Percentiles rank a stretch among this genome's conserved stretches.
phyloP scores from a whole-genome alignment of 148 eudicot genomes.

The Persicaria tinctoria region DNA sequence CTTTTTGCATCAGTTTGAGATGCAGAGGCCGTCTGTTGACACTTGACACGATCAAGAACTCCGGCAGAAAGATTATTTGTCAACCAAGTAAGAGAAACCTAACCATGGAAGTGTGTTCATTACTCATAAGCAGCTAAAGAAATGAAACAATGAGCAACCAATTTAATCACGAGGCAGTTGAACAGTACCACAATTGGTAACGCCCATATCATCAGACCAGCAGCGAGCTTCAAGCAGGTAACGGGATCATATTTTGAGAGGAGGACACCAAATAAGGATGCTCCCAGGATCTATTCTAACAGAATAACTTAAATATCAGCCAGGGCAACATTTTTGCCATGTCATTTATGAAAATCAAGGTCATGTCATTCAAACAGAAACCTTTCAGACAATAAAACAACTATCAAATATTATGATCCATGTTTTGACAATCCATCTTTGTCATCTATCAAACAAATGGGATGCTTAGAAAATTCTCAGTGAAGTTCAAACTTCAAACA shows the following conservation, averaged over 20 bases:
- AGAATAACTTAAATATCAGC: neutral
- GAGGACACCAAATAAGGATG: conserved; percentile 77
- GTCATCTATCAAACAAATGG: neutral
- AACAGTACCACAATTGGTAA: conserved; percentile 64
- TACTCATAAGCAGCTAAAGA: neutral
- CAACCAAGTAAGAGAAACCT: conserved; percentile 74
- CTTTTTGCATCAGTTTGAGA: conserved; percentile 28
- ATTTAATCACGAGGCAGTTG: neutral
- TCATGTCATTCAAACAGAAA: neutral
- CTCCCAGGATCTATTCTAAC: conserved; percentile 70
- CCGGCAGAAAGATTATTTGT: conserved; percentile 80
- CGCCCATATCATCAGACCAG: conserved; percentile 69
- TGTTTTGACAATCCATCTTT: neutral
- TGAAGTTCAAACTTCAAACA: neutral
- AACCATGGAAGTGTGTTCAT: conserved; percentile 7
- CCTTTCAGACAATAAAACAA: neutral
- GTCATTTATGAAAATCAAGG: neutral
- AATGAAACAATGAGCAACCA: neutral
- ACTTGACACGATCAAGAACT: conserved; percentile 74
- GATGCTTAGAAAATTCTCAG: neutral
- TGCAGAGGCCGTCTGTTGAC: conserved; percentile 37
- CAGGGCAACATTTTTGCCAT: neutral
- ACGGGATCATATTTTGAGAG: conserved; percentile 78
- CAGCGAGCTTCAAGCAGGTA: conserved; percentile 79
- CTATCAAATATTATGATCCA: neutral